Conservation (phyloP, 768 basidiomycete species). For the Kwoniella sp. region DNA sequence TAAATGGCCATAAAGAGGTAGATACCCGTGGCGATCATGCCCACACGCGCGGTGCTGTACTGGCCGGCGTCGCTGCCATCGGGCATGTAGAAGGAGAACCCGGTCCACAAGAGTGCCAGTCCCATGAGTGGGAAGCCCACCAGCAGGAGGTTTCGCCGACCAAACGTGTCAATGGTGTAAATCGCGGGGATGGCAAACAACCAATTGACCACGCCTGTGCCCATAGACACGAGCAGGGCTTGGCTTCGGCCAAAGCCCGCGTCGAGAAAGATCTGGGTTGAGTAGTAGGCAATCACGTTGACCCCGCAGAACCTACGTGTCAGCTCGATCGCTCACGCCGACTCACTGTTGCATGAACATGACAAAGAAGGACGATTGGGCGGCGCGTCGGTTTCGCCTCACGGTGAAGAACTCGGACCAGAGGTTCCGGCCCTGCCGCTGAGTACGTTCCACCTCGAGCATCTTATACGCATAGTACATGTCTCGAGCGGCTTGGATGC, state of each 20-base stretch:
- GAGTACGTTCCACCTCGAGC: slow-evolving; percentile 27
- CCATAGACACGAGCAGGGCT: slow-evolving; percentile 45
- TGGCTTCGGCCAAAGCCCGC: slow-evolving; percentile 40
- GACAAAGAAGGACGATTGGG: slow-evolving; percentile 49
- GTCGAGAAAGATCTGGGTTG: slow-evolving; percentile 51
- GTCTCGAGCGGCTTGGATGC: slow-evolving; percentile 52
- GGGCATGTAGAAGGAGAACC: slow-evolving; percentile 12
- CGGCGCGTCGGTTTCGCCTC: slow-evolving; percentile 50
- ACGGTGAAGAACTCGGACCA: slow-evolving; percentile 51
- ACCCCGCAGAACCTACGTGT: not conserved
- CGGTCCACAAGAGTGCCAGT: slow-evolving; percentile 51
- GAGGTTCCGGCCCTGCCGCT: slow-evolving; percentile 17
- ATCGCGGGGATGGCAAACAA: slow-evolving; percentile 29
- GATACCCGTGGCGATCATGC: slow-evolving; percentile 49
- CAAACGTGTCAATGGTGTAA: slow-evolving; percentile 60
- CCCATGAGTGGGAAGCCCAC: slow-evolving; percentile 80
- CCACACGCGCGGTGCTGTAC: slow-evolving; percentile 51
- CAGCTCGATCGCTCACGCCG: slow-evolving; percentile 23
- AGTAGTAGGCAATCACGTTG: slow-evolving; percentile 52
- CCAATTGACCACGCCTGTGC: slow-evolving; percentile 44
- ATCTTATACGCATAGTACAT: slow-evolving; percentile 45
- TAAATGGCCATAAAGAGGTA: slow-evolving; percentile 40
- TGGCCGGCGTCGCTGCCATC: not conserved
- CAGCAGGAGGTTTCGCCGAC: slow-evolving; percentile 71
- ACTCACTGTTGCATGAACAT: slow-evolving; percentile 50